These are phyloP conservation scores for Penicillium polonicum DNA, from an alignment of 2,329 filamentous ascomycete species.

Conservation along the genomic window DNA sequence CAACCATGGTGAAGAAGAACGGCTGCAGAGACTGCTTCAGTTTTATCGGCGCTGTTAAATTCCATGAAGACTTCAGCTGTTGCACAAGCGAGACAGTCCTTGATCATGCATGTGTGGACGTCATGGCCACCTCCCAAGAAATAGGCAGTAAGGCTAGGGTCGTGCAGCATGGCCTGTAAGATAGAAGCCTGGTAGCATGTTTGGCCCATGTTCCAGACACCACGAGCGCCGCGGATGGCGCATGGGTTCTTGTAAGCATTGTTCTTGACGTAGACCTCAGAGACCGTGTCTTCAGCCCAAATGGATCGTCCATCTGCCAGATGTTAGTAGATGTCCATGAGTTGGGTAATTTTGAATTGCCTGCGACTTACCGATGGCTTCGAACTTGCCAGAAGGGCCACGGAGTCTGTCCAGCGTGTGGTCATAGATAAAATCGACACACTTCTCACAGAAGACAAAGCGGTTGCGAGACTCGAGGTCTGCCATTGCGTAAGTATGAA, in stretches of 20 bases:
- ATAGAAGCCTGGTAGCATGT: conserved; percentile 99
- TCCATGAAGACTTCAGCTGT: conserved; percentile 64
- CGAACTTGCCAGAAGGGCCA: conserved; percentile 19
- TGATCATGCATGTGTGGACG: conserved; percentile 63
- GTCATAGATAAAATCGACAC: conserved; percentile 45
- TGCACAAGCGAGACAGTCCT: conserved; percentile 60
- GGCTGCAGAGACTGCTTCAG: conserved; percentile 85
- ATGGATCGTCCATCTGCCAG: conserved; percentile 34
- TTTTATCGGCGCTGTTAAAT: conserved; percentile 61
- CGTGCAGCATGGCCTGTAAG: conserved; percentile 88
- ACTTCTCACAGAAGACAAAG: conserved; percentile 41
- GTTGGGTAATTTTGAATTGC: neutral
- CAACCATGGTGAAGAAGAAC: conserved; percentile 67
- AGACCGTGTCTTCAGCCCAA: conserved; percentile 53
- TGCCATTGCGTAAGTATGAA: conserved; percentile 19
- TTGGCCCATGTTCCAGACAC: conserved; percentile 96
- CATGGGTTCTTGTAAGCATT: conserved; percentile 82
- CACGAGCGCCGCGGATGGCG: conserved; percentile 80
- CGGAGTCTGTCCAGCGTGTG: conserved; percentile 40
- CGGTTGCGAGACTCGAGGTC: conserved; percentile 44
- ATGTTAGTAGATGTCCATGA: conserved; percentile 3
- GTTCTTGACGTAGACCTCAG: conserved; percentile 70
- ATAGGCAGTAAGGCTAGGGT: conserved; percentile 85
- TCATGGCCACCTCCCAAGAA: conserved; percentile 90
- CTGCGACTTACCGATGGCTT: conserved; percentile 9